Conservation (phyloP, 164 flowering plant species). For the Taxillus chinensis region DNA sequence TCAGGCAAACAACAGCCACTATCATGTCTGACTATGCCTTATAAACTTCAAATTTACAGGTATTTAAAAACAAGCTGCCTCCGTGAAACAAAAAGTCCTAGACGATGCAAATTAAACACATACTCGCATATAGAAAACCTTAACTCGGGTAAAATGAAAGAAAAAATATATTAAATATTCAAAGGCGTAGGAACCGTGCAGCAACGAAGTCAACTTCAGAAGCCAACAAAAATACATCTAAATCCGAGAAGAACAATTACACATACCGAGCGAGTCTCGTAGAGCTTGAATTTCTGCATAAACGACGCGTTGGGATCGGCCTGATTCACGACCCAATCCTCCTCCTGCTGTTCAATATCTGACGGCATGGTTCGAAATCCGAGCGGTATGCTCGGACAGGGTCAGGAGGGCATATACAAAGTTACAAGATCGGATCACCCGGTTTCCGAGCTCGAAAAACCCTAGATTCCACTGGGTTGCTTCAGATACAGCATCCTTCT, state of each 20-base stretch:
- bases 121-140: no score
- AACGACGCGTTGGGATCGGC: constrained; percentile 14
- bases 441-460: constrained; percentile 5
- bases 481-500: constrained; percentile 43
- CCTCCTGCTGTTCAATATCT: constrained; percentile 25
- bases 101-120: no score
- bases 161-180: no score
- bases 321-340: constrained; percentile 16
- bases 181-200: no score
- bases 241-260: not conserved
- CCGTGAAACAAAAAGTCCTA: no score
- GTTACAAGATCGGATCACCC: constrained; percentile 12
- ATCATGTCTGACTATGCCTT: no score
- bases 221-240: not conserved
- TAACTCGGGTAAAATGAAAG: no score
- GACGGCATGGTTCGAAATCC: constrained; percentile 45
- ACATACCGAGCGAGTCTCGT: constrained; percentile 86
- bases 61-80: no score
- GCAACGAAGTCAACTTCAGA: no score
- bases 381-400: constrained; percentile 39
- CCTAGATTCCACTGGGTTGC: constrained; percentile 30
- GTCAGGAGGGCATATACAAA: constrained; percentile 23
- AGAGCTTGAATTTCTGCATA: constrained; percentile 79
- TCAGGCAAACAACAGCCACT: no score
- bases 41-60: no score